Evolutionary conservation across 805 yeast species (phyloP), one percentile per base, ranked within the genome.

Genomic region (Grigorovia humatica): DNA sequence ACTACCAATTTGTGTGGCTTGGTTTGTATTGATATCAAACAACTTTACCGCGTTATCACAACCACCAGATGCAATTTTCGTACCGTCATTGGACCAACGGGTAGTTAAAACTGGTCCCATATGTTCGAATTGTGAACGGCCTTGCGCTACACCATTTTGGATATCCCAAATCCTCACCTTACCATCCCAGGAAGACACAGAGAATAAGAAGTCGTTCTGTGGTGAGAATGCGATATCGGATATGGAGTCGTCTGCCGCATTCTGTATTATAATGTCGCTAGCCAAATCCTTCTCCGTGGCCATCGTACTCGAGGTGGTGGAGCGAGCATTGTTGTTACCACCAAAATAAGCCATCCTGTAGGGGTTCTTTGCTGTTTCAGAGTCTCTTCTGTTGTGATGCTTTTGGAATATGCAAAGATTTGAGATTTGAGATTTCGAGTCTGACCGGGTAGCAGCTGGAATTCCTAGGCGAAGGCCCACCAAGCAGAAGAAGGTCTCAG

Each of bases 181-280:
- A 60, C 85, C 86, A 70, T 93, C 99, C 99, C 99, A 93, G 17
- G 95, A 83, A 17, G 95, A 78, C 3, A 81, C 93, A 2, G 95
- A 80, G 51, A 73, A 70, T 54, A 93, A 67, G 53, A 81, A 74
- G 57, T 93, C 96, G 18, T 85, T 91, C 57, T 77, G 85, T 15
- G 98, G 88, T 12, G 96, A 86, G 70, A 91, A 93, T 18, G 88
- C 74, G 51, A 93, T 66, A 59, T 87, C 95, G 4, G 90, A 77
- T 17, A 93, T 77, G 2, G 96, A 83, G 66, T 93, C 99, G 55
- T 87, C 95, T n/a, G 96, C 96, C 2, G 91, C 87, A 61, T 85
- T 84, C 54, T 79, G 77, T 43, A 88, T 74, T 41, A 79, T 73
- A 52, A 84, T 76, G 67, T 88, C 96, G 63, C 82, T 80, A 58